A percentile compares a stretch with the other conserved stretches of the same genome.
These are phyloP conservation scores for Solanum pinnatisectum DNA, from an alignment of 257 asterid species.

Conservation along the genomic window DNA sequence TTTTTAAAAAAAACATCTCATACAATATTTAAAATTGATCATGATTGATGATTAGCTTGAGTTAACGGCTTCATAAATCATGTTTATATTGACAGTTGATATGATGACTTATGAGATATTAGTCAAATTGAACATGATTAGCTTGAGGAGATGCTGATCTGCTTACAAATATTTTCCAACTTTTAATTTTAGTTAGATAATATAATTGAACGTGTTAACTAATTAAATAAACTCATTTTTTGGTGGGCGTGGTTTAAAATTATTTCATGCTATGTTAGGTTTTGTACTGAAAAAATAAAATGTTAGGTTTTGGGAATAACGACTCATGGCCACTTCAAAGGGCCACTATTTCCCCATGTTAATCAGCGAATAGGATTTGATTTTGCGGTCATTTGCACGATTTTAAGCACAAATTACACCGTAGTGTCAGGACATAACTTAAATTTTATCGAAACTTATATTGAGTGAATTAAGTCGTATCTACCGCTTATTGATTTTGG, in stretches of 20 bases:
- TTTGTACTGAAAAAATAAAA: not conserved
- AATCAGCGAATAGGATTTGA: not conserved
- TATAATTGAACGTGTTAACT: not conserved
- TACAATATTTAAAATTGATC: not conserved
- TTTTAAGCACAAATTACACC: not conserved
- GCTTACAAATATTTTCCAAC: not conserved
- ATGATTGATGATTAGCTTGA: not conserved
- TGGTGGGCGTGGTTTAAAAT: not conserved
- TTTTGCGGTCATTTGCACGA: not conserved
- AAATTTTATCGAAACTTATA: not conserved
- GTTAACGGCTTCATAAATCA: not conserved
- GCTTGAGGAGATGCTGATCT: not conserved
- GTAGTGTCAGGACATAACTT: not conserved
- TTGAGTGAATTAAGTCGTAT: too few relatives aligned
- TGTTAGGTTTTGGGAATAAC: not conserved
- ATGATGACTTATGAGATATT: not conserved
- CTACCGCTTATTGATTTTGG: not conserved
- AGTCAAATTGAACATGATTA: not conserved
- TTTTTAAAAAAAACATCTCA: not conserved
- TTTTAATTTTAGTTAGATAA: not conserved
- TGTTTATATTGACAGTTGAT: not conserved
- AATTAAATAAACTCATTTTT: not conserved
- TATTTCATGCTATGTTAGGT: not conserved
- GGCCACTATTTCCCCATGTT: not conserved
- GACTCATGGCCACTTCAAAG: not conserved